Base-by-base conservation (phyloP, 352 stramenopile genomes). In the Globisporangium lucens region DNA sequence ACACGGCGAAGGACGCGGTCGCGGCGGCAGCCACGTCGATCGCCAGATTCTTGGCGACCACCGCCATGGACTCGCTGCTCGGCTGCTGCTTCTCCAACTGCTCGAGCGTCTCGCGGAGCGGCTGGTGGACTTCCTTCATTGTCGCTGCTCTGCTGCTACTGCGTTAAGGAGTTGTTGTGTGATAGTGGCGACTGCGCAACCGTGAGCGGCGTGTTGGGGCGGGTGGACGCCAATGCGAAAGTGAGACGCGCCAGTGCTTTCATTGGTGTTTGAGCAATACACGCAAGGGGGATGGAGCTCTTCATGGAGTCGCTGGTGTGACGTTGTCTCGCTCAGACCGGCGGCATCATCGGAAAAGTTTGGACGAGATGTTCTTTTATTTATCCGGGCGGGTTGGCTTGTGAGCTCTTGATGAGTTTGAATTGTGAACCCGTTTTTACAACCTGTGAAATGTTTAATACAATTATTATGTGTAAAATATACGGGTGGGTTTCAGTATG, bases 1-100 rank as follows among this genome's bases (percentile, higher is more conserved):
- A 88, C 3, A 95, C 86, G 7, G 76, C 83, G 53, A 94, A 74
- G 27, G 88, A 95, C 30, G 88, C 86, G 10, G 71, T 66, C 43
- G 78, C 77, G 29, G 88, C 88, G 20, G 88, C 78, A 15, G 69
- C 75, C n/a, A 89, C 35, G 69, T 95, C 88, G 4, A 75, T 73
- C 15, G 69, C 77, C 60, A 95, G 80, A 20, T 65, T 35, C 62
- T 85, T 83, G 52, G 73, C 76, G 0, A 95, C 61, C 49, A 75
- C 68, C 15, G 15, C 7, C 46, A 52, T 22, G 41, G 68, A 61
- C 56, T 52, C 63, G 47, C 30, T 30, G 17, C 35, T 64, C 38
- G 57, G 68, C 27, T 66, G 52, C n/a, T 73, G 73, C n/a, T 51
- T 51, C 43, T 51, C 43, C 6, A 51, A 5, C 43, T 51, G 43